Evolutionary conservation across 352 stramenopile genomes (phyloP), one percentile per base, ranked within the genome.

Genomic region (Phytophthora crassamura): DNA sequence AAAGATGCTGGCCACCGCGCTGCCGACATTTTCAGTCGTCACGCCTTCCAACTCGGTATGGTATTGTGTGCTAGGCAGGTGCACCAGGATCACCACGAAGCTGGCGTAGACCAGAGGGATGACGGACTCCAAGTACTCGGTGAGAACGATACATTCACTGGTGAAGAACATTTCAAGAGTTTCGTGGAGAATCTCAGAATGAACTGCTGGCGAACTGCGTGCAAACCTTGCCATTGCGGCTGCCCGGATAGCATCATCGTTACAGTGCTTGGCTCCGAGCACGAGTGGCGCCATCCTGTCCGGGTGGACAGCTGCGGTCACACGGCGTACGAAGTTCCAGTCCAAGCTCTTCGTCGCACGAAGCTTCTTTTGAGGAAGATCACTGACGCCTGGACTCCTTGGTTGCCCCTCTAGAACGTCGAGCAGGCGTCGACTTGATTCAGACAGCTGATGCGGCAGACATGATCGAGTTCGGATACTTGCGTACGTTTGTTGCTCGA

Each of bases 61-160:
- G 36, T 72, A 78, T 42, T 52, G 38, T 9, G 49, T 53, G 54
- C 63, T 78, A 6, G 74, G 65, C 7, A 82, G n/a, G 6, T 59
- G 40, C 18, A 49, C 22, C 59, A 77, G 60, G 11, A 53, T 20
- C 2, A 62, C 2, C 28, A 63, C 40, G 20, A 35, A 67, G 6
- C 25, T 52, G 1, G 10, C 43, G 49, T 75, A 77, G 12, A 75
- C 49, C 2, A 68, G n/a, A 1, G 72, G 61, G 51, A 80, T 67
- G 41, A 75, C 43, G 11, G 52, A 56, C 28, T 80, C 68, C 33
- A 67, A 42, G 33, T 74, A 80, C 52, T 77, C 72, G 11, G 68
- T 30, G 3, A 75, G 56, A 5, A 68, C 34, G 22, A 72, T 34
- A 38, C 67, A 80, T 42, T 80, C 68, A 33, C 38, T 58, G 11